A percentile compares a stretch with the other conserved stretches of the same genome.
phyloP scores from a whole-genome alignment of 2,329 filamentous ascomycete genomes.

The Cladorrhinum sp. region DNA sequence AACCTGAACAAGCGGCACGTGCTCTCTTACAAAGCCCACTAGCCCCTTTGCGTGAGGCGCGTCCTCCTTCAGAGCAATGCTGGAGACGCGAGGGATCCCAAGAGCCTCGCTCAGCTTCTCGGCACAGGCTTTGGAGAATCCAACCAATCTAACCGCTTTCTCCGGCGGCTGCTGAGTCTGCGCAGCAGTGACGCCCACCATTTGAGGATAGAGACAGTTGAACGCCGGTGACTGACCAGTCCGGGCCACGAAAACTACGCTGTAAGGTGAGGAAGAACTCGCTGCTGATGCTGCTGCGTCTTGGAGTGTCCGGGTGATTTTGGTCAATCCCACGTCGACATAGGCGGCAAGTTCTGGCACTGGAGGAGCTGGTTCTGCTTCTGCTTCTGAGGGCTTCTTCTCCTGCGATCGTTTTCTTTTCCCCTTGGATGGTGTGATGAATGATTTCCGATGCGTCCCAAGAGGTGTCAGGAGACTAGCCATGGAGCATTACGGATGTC shows the following conservation, averaged over 20 bases:
- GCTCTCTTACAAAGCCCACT: slow-evolving; percentile 51
- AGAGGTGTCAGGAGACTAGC: slow-evolving; percentile 60
- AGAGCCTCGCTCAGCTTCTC: slow-evolving; percentile 55
- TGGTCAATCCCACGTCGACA: slow-evolving; percentile 63
- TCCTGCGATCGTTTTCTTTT: slow-evolving; percentile 56
- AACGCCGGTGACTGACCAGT: slow-evolving; percentile 57
- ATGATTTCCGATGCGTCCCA: slow-evolving; percentile 55
- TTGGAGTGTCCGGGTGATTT: slow-evolving; percentile 60
- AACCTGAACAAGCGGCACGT: slow-evolving; percentile 51
- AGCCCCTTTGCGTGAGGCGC: slow-evolving; percentile 58
- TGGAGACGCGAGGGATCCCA: slow-evolving; percentile 61
- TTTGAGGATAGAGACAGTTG: slow-evolving; percentile 55
- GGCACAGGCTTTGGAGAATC: slow-evolving; percentile 58
- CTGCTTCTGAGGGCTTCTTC: slow-evolving; percentile 26
- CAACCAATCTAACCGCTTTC: too few species aligned
- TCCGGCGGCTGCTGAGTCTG: too few species aligned
- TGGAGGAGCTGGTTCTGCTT: slow-evolving; percentile 34
- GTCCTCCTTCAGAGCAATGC: slow-evolving; percentile 55
- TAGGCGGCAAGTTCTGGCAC: slow-evolving; percentile 52
- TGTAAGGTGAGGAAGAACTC: slow-evolving; percentile 36
- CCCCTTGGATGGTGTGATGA: slow-evolving; percentile 58
- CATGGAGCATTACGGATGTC: slow-evolving; percentile 6
- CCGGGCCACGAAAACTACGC: slow-evolving; percentile 56
- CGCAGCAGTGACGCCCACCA: slow-evolving; percentile 43
- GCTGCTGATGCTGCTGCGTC: slow-evolving; percentile 16